phyloP scores from a whole-genome alignment of 163 green algal species.

The Scenedesmus sp. region DNA sequence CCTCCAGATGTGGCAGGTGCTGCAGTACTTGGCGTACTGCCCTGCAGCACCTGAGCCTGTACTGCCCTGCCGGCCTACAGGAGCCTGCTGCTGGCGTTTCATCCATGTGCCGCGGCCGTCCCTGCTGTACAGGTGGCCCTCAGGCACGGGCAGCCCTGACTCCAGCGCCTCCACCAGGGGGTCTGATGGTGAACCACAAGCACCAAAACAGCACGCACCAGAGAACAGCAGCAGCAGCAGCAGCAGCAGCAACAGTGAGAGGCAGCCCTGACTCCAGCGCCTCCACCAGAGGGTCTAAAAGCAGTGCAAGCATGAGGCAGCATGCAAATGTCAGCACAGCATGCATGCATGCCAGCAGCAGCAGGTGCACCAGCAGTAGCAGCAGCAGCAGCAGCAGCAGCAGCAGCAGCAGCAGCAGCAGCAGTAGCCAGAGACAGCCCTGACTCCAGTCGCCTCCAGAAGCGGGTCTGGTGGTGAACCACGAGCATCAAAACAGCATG shows the following conservation, averaged over 20 bases:
- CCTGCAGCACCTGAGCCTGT: background rate
- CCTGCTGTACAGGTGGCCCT: slow-evolving; percentile 43
- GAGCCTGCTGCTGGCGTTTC: background rate
- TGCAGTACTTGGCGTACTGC: slow-evolving; percentile 60
- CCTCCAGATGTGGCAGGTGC: slow-evolving; percentile 76
- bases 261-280: slow-evolving; percentile 52
- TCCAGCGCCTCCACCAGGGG: slow-evolving; percentile 54
- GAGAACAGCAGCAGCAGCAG: too few relatives aligned
- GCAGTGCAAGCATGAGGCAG: background rate
- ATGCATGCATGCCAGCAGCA: background rate
- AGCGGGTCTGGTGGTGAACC: slow-evolving; percentile 24
- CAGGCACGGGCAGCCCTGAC: slow-evolving; percentile 34
- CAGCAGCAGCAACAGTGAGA: too few relatives aligned
- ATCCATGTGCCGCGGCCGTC: slow-evolving; percentile 61
- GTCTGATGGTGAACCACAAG: slow-evolving; percentile 34
- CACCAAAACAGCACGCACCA: too few relatives aligned
- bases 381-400: background rate
- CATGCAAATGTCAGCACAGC: background rate
- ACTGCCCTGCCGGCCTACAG: background rate
- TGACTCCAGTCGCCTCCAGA: too few relatives aligned
- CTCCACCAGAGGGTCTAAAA: slow-evolving; percentile 53
- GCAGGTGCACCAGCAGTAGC: background rate
- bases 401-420: background rate
- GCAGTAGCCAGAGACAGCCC: too few relatives aligned
- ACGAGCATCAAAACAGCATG: background rate